Percentiles rank a stretch among this genome's conserved stretches.
These are phyloP conservation scores for Botrytis sinoallii DNA, from an alignment of 2,329 filamentous ascomycete species.

Conservation along the genomic window DNA sequence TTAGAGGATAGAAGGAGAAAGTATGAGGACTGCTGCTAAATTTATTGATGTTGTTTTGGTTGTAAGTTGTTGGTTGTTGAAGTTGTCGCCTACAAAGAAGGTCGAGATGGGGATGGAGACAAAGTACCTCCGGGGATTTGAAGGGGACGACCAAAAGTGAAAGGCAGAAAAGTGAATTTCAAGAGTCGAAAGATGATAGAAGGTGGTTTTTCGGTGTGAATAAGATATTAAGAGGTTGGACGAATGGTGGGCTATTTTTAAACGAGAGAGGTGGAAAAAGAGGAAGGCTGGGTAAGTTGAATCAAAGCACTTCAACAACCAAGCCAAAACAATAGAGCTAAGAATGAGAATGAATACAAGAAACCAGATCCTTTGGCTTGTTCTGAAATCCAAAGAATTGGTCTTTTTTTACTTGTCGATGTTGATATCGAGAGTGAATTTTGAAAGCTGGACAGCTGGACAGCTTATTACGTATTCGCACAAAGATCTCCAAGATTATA, in stretches of 20 bases:
- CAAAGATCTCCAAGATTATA: neutral
- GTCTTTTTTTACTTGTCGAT: neutral
- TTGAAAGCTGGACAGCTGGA: neutral
- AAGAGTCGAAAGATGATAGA: conserved; percentile 3
- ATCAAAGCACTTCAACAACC: conserved; percentile 5
- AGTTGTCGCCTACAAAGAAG: neutral
- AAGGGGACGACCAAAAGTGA: neutral
- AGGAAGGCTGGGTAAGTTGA: conserved; percentile 11
- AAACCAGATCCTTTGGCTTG: neutral
- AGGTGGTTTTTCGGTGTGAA: conserved; percentile 5
- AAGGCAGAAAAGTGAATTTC: conserved; percentile 3
- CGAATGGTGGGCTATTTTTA: conserved; percentile 15
- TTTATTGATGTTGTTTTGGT: conserved; percentile 9
- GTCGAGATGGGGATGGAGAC: neutral
- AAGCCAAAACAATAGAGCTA: neutral
- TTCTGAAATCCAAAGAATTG: neutral
- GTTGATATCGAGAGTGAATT: neutral
- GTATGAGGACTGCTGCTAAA: conserved; percentile 15
- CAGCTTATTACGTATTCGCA: neutral
- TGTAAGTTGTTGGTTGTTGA: neutral
- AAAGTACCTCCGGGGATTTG: neutral
- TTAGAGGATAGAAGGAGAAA: neutral
- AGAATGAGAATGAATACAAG: neutral
- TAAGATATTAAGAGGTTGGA: conserved; percentile 16
- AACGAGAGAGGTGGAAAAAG: conserved; percentile 10